Percentiles rank a stretch among this genome's conserved stretches.
Evolutionary conservation across 371 early-diverging fungal species (phyloP).

Genomic region (Encephalitozoon romaleae): DNA sequence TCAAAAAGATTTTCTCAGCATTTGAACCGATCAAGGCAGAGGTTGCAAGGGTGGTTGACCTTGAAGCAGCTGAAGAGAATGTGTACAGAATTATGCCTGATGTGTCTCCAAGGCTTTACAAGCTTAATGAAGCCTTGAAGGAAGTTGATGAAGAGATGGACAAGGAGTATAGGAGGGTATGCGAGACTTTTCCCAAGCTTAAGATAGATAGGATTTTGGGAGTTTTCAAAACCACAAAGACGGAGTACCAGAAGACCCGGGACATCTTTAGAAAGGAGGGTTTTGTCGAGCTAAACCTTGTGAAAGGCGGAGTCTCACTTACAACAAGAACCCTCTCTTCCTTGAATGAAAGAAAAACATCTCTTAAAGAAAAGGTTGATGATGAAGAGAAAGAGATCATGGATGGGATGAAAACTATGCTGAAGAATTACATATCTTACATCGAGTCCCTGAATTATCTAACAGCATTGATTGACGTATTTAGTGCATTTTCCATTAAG

Average conservation of each 20-base stretch:
- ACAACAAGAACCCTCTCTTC: slow-evolving; percentile 39
- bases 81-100: neutral
- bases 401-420: slow-evolving; percentile 9
- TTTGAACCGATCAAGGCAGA: slow-evolving; percentile 21
- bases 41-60: slow-evolving; percentile 45
- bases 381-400: slow-evolving; percentile 29
- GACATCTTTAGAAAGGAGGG: slow-evolving; percentile 35
- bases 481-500: slow-evolving; percentile 44
- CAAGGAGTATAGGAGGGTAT: slow-evolving; percentile 37
- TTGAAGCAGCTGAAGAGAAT: slow-evolving; percentile 5
- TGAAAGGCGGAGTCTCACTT: slow-evolving; percentile 59
- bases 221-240: slow-evolving; percentile 51
- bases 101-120: neutral
- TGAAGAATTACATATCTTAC: slow-evolving; percentile 26
- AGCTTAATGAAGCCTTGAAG: neutral
- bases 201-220: slow-evolving; percentile 21
- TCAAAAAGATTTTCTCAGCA: slow-evolving; percentile 18
- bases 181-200: slow-evolving; percentile 19
- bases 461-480: slow-evolving; percentile 58
- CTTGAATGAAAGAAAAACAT: slow-evolving; percentile 2
- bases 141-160: slow-evolving; percentile 46
- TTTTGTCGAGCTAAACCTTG: slow-evolving; percentile 40
- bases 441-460: slow-evolving; percentile 57
- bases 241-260: slow-evolving; percentile 41
- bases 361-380: slow-evolving; percentile 27